Evolutionary conservation across 305 asterid genomes (phyloP).

Genomic region (Fraxinus sp.): DNA sequence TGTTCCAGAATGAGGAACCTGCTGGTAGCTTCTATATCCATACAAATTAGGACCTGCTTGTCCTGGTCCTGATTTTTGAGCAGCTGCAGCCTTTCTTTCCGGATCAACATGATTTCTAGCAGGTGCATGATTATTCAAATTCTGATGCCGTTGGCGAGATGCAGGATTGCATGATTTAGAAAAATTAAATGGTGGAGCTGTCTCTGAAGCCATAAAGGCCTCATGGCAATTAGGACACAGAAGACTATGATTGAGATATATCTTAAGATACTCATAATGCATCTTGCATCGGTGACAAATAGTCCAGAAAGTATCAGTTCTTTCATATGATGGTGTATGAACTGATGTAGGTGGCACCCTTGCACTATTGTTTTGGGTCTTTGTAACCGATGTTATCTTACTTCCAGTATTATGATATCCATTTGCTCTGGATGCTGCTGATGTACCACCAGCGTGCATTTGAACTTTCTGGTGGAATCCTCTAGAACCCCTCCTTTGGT

Average conservation of each 20-base stretch:
- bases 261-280: slow-evolving; percentile 67
- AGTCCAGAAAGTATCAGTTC: slow-evolving; percentile 80
- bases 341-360: slow-evolving; percentile 32
- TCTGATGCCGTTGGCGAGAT: slow-evolving; percentile 29
- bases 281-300: slow-evolving; percentile 73
- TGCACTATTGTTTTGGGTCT: slow-evolving; percentile 33
- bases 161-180: slow-evolving; percentile 22
- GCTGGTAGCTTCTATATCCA: slow-evolving; percentile 31
- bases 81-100: slow-evolving; percentile 40
- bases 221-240: slow-evolving; percentile 66
- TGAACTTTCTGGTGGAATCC: slow-evolving; percentile 50
- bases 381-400: slow-evolving; percentile 42
- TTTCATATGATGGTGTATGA: slow-evolving; percentile 37
- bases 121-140: slow-evolving; percentile 33
- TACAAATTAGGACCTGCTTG: slow-evolving; percentile 30
- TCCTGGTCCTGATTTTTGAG: slow-evolving; percentile 43
- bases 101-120: slow-evolving; percentile 30
- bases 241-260: slow-evolving; percentile 63
- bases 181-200: slow-evolving; percentile 51
- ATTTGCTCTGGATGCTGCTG: slow-evolving; percentile 50
- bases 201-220: slow-evolving; percentile 66
- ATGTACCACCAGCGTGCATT: slow-evolving; percentile 47
- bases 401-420: slow-evolving; percentile 46
- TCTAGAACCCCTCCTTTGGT: slow-evolving; percentile 57
- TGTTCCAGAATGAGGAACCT: slow-evolving; percentile 37